A percentile compares a stretch with the other conserved stretches of the same genome.
Evolutionary conservation across 192 early-diverging fungal genomes (phyloP).

Genomic region (Backusella australiensis): DNA sequence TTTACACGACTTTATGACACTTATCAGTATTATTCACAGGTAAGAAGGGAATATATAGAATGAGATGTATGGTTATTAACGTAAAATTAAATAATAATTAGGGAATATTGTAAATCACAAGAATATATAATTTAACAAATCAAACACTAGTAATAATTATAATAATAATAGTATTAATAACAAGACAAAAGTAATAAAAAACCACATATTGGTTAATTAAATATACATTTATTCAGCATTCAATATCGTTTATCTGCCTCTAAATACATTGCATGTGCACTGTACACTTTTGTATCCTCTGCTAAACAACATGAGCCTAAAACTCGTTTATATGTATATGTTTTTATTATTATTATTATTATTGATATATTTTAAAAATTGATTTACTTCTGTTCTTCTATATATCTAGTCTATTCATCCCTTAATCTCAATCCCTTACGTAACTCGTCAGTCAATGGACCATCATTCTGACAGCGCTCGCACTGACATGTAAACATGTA

Average conservation of each 20-base stretch:
- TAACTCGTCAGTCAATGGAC: conserved; percentile 43
- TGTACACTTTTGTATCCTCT: too few species aligned
- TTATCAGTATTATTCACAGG: conserved; percentile 95
- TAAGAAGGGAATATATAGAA: background rate
- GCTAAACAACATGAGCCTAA: too few species aligned
- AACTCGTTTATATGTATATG: too few species aligned
- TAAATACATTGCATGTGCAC: background rate
- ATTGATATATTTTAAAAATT: background rate
- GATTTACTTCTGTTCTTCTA: background rate
- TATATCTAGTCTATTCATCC: conserved; percentile 8
- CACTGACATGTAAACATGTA: conserved; percentile 63
- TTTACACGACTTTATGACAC: conserved; percentile 95
- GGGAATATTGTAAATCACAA: background rate
- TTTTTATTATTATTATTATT: background rate
- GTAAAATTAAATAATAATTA: background rate
- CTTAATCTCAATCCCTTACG: conserved; percentile 38
- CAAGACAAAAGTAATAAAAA: background rate
- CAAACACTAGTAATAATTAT: background rate
- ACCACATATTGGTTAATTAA: background rate
- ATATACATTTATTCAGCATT: background rate
- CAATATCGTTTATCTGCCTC: background rate
- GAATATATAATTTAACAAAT: background rate
- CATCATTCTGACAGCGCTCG: conserved; percentile 52
- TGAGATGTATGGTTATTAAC: too few species aligned
- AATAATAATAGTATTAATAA: background rate